These are phyloP conservation scores for Phialemoniopsis sp. DNA, from an alignment of 2,329 filamentous ascomycete species.

Conservation along the genomic window DNA sequence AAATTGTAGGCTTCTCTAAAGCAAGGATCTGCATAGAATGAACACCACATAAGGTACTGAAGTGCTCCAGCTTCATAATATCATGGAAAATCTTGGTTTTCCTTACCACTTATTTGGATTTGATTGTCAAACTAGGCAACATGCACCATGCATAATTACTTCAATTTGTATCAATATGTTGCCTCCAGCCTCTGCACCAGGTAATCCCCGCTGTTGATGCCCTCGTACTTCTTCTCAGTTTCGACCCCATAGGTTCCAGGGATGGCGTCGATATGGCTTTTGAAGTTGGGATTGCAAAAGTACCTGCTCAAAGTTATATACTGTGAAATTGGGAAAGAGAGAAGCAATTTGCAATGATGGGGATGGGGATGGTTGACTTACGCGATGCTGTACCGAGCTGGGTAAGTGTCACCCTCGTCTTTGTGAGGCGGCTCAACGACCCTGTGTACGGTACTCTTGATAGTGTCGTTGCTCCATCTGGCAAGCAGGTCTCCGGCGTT, in stretches of 20 bases:
- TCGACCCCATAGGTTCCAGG: slow-evolving; percentile 68
- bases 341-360: background rate
- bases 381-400: slow-evolving; percentile 80
- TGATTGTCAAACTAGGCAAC: too few relatives aligned
- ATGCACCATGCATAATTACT: too few relatives aligned
- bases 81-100: too few relatives aligned
- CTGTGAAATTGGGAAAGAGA: slow-evolving; percentile 1
- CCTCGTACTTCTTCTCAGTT: slow-evolving; percentile 72
- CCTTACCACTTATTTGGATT: too few relatives aligned
- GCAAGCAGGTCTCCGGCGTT: slow-evolving; percentile 86
- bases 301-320: slow-evolving; percentile 42
- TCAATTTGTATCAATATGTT: slow-evolving; percentile 64
- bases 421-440: slow-evolving; percentile 76
- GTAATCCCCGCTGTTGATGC: slow-evolving; percentile 77
- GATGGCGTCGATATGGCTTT: slow-evolving; percentile 72
- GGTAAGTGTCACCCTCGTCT: slow-evolving; percentile 47
- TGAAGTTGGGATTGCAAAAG: slow-evolving; percentile 84
- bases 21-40: too few relatives aligned
- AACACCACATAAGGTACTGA: too few relatives aligned
- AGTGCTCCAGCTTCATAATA: too few relatives aligned
- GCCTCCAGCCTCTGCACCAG: slow-evolving; percentile 72
- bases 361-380: slow-evolving; percentile 35
- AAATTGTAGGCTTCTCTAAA: too few relatives aligned
- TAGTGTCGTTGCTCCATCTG: slow-evolving; percentile 86
- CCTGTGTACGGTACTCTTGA: slow-evolving; percentile 85